Base-by-base conservation (phyloP, 2,329 filamentous ascomycete genomes). In the Emergomyces orientalis region DNA sequence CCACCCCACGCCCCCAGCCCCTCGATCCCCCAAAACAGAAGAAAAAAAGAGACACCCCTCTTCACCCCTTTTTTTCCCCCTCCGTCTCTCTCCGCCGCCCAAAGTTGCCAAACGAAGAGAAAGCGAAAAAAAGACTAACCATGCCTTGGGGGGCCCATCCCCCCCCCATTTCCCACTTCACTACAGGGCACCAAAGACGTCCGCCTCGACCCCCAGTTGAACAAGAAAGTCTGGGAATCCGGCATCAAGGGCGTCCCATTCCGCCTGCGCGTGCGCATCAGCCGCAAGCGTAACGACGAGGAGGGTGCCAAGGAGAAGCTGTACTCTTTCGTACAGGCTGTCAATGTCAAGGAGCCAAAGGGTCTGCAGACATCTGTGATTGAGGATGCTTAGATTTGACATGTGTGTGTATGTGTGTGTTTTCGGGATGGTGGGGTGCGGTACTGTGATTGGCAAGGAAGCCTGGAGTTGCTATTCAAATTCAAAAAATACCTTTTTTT, bases 191-290 rank as follows among this genome's bases (percentile, higher is more conserved):
- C 94, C 82, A 82, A 85, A 76, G 94, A 99, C 79, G 94, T 99
- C 82, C 94, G 94, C 75, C 83, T 99, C 78, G 94, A 99, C 86
- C 94, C 94, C 77, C 89, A 94, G 84, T 84, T 99, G 77, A 99
- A 99, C 89, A 99, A 99, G 90, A 97, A 99, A 87, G 93, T 99
- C 80, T 99, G 94, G 94, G 94, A 99, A 84, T 85, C 88, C 77
- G 94, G 94, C 81, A 88, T 99, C 85, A 99, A 97, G 90, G 95
- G 94, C 77, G 92, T 97, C 72, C 91, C 93, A 72, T 97, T 88
- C 89, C 89, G 95, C 81, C 86, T 99, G 74, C 93, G 94, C 76
- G 88, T 99, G 78, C 91, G 95, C 83, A 97, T 99, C 83, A 96
- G 91, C 78, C 91, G 94, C 82, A 95, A 96, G 88, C 91, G 94